A percentile compares a stretch with the other conserved stretches of the same genome.
phyloP scores from a whole-genome alignment of 192 early-diverging fungal genomes.

The Backusella sp. region DNA sequence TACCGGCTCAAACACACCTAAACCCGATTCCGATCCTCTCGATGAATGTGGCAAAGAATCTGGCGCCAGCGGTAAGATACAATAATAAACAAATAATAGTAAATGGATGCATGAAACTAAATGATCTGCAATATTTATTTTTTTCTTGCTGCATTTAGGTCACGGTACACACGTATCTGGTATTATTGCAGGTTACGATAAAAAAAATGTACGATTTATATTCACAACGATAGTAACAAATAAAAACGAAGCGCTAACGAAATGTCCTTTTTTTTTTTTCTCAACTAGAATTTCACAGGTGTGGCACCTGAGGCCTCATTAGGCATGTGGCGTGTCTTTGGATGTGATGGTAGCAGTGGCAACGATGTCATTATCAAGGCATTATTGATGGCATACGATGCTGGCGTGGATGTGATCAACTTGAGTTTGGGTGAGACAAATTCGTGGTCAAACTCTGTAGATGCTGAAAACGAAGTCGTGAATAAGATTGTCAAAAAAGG shows the following conservation, averaged over 20 bases:
- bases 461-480: conserved; percentile 56
- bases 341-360: conserved; percentile 66
- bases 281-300: conserved; percentile 51
- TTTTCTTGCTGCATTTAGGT: background rate
- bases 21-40: conserved; percentile 21
- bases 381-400: conserved; percentile 65
- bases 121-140: background rate
- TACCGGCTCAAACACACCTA: background rate
- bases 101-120: background rate
- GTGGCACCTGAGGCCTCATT: conserved; percentile 69
- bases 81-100: background rate
- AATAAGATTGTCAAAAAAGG: conserved; percentile 40
- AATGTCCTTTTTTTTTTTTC: background rate
- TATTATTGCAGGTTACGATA: conserved; percentile 33
- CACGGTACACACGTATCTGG: conserved; percentile 54
- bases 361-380: conserved; percentile 78
- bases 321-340: conserved; percentile 81
- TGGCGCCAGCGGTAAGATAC: conserved; percentile 13
- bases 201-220: background rate
- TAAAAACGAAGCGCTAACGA: conserved; percentile 58
- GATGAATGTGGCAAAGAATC: conserved; percentile 17
- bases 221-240: conserved; percentile 13
- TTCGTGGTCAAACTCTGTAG: conserved; percentile 50
- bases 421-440: conserved; percentile 74
- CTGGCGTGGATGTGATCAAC: conserved; percentile 73